Conservation (phyloP, 2,329 filamentous ascomycete species). For the Colletotrichum sp. region DNA sequence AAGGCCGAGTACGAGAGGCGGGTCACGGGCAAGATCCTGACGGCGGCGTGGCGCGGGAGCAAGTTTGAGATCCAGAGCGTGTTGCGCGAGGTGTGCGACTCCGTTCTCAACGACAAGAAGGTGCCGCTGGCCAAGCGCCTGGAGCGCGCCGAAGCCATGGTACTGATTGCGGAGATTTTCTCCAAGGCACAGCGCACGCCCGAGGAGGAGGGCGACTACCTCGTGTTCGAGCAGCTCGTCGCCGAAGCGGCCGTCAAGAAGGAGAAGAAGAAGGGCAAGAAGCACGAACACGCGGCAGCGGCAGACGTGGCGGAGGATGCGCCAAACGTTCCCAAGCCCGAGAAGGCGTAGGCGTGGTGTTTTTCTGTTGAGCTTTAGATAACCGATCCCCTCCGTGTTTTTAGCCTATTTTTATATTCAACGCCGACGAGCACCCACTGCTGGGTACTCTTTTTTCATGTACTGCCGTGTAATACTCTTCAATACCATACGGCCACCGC, state of each 20-base stretch:
- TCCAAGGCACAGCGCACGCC: conserved; percentile 84
- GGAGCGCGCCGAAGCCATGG: conserved; percentile 87
- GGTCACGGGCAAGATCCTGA: conserved; percentile 97
- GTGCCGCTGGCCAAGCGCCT: conserved; percentile 84
- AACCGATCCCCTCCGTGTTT: background rate
- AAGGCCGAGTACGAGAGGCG: conserved; percentile 93
- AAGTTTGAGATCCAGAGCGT: conserved; percentile 99
- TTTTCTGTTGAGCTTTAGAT: background rate
- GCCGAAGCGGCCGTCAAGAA: conserved; percentile 97
- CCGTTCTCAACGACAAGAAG: conserved; percentile 79
- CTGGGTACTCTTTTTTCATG: background rate
- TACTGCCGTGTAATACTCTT: background rate
- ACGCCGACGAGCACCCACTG: background rate
- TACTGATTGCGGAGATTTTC: conserved; percentile 89
- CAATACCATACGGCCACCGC: background rate
- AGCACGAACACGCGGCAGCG: conserved; percentile 58
- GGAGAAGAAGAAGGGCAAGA: conserved; percentile 79
- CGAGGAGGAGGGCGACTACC: conserved; percentile 97
- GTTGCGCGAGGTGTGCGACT: conserved; percentile 91
- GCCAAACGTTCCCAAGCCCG: conserved; percentile 27
- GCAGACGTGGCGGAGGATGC: conserved; percentile 30
- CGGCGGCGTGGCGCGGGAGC: conserved; percentile 93
- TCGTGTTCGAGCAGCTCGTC: conserved; percentile 98
- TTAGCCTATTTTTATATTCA: background rate
- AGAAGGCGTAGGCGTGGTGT: background rate